These are phyloP conservation scores for Talaromyces verruculosus DNA, from an alignment of 2,329 filamentous ascomycete genomes.

Conservation along the genomic window DNA sequence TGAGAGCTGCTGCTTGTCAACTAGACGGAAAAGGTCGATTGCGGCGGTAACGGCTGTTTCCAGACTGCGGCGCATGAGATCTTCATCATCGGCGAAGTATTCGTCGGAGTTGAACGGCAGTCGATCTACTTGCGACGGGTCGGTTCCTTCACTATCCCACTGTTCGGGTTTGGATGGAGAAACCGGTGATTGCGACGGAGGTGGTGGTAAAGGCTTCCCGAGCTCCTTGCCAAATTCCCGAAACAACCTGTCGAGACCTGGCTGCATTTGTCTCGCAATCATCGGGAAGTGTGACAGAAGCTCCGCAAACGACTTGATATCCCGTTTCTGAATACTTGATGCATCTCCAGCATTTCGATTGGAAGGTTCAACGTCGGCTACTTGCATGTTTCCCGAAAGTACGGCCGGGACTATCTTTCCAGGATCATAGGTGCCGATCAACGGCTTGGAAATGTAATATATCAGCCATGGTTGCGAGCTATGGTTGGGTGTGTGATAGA, in stretches of 20 bases:
- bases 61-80: constrained; percentile 80
- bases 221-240: constrained; percentile 84
- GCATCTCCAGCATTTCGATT: constrained; percentile 35
- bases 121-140: constrained; percentile 27
- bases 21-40: constrained; percentile 92
- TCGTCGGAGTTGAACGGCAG: constrained; percentile 61
- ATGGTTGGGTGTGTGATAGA: constrained; percentile 86
- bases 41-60: constrained; percentile 91
- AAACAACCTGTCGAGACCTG: constrained; percentile 83
- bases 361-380: constrained; percentile 26
- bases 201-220: constrained; percentile 77
- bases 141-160: constrained; percentile 29
- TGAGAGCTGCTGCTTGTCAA: constrained; percentile 93
- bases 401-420: constrained; percentile 69
- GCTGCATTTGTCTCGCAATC: constrained; percentile 95
- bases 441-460: constrained; percentile 89
- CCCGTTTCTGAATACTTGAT: constrained; percentile 66
- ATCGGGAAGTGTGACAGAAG: constrained; percentile 88
- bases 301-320: constrained; percentile 86
- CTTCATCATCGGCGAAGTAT: constrained; percentile 85
- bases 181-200: constrained; percentile 55
- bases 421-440: constrained; percentile 81
- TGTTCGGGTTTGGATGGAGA: constrained; percentile 58
- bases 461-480: constrained; percentile 93
- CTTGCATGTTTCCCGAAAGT: constrained; percentile 44